A percentile compares a stretch with the other conserved stretches of the same genome.
Evolutionary conservation across 305 asterid genomes (phyloP).

Genomic region (Solanum hybrid): DNA sequence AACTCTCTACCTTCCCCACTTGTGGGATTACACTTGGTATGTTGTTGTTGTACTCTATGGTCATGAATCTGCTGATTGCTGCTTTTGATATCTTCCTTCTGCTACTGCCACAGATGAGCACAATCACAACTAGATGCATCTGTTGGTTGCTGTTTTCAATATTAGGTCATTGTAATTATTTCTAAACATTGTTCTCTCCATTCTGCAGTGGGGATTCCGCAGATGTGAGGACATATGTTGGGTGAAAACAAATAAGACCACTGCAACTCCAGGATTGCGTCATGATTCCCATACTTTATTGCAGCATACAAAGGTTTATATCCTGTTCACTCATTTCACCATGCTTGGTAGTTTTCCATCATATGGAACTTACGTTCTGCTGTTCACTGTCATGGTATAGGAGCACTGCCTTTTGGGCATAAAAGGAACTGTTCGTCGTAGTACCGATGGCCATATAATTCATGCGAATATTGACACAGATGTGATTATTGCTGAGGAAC

Average conservation of each 20-base stretch:
- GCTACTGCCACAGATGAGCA: background rate
- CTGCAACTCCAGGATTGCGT: slow-evolving; percentile 92
- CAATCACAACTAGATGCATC: background rate
- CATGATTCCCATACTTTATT: slow-evolving; percentile 95
- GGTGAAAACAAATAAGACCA: slow-evolving; percentile 95
- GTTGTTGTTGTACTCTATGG: background rate
- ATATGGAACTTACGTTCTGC: background rate
- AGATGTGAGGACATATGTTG: slow-evolving; percentile 99
- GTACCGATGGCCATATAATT: slow-evolving; percentile 96
- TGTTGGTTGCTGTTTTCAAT: background rate
- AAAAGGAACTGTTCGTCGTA: slow-evolving; percentile 98
- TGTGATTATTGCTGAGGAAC: slow-evolving; percentile 99
- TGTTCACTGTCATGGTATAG: slow-evolving; percentile 26
- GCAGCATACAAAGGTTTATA: slow-evolving; percentile 85
- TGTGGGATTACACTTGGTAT: background rate
- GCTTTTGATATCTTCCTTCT: background rate
- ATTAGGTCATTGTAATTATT: background rate
- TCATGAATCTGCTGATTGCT: slow-evolving; percentile 4
- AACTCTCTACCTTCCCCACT: background rate
- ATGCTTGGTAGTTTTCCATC: background rate
- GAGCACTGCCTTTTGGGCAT: slow-evolving; percentile 99
- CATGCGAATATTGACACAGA: slow-evolving; percentile 99
- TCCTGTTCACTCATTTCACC: background rate
- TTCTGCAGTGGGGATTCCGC: slow-evolving; percentile 94
- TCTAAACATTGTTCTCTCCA: background rate